Percentiles rank a stretch among this genome's conserved stretches.
These are phyloP conservation scores for Aegle marmelos DNA, from an alignment of 345 rosid species.

Conservation along the genomic window DNA sequence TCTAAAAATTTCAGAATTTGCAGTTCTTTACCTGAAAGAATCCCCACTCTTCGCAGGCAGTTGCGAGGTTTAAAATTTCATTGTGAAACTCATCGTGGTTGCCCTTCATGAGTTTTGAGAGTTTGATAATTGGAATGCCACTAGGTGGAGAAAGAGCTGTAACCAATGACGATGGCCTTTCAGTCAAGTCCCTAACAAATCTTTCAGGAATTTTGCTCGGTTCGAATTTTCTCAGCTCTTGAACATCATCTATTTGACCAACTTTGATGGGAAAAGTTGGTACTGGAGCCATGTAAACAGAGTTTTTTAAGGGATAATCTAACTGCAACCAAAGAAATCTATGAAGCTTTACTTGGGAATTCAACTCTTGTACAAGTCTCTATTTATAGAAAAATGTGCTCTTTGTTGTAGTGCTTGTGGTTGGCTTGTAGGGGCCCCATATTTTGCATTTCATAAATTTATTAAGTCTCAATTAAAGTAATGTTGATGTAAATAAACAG, in stretches of 20 bases:
- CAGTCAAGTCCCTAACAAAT: slow-evolving; percentile 59
- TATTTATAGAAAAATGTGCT: slow-evolving; percentile 29
- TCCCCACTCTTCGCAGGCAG: slow-evolving; percentile 93
- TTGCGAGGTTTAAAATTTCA: slow-evolving; percentile 47
- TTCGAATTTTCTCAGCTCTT: slow-evolving; percentile 65
- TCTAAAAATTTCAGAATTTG: not conserved
- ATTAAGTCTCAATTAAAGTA: not conserved
- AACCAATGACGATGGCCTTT: slow-evolving; percentile 46
- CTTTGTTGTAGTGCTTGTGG: not conserved
- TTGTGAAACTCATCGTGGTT: slow-evolving; percentile 26
- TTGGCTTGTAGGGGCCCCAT: slow-evolving; percentile 13
- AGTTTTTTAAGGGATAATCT: not conserved
- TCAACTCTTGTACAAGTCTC: slow-evolving; percentile 7
- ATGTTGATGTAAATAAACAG: not conserved
- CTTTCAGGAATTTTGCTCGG: slow-evolving; percentile 69
- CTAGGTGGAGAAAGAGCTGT: slow-evolving; percentile 23
- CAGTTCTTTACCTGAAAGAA: slow-evolving; percentile 73
- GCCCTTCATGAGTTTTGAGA: slow-evolving; percentile 51
- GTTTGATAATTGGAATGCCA: slow-evolving; percentile 65
- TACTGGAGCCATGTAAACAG: slow-evolving; percentile 58
- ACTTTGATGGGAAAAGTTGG: slow-evolving; percentile 53
- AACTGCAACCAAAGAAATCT: not conserved
- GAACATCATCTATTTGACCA: slow-evolving; percentile 88
- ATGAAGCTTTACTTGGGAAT: slow-evolving; percentile 5
- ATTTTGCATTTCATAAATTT: slow-evolving; percentile 9